Base-by-base conservation (phyloP, 169 alveolate genomes). In the Eimeria zaria region DNA sequence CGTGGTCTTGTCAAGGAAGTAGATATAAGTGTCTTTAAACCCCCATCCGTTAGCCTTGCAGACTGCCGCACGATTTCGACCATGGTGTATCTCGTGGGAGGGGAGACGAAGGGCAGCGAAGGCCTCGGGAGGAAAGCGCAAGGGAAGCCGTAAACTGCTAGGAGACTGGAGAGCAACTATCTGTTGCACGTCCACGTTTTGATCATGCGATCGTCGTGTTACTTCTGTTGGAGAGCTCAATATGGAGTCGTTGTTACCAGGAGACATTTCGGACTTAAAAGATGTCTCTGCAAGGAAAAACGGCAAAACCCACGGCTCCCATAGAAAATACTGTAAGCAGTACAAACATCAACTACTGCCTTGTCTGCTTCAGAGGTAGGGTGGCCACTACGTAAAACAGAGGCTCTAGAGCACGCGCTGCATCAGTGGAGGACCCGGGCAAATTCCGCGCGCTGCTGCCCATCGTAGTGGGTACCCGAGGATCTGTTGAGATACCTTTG, bases 21-120 rank as follows among this genome's bases (percentile, higher is more conserved):
- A 71, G 33, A 89, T 39, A 51, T 71, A 71, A 0, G 95, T 89
- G 41, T 90, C 95, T 69, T 71, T 74, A 33, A 90, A 90, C 24
- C 95, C 95, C 95, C 95, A 90, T 46, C 95, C 95, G 76, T 90
- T 90, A 20, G 94, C 67, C 53, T 87, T 87, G 83, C 94, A 87
- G 11, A 64, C 94, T 11, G 64, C 83, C n/a, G 81, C 84, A 83
- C 94, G 94, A 64, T 87, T 87, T 64, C 94, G 71, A 67, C 94
- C 94, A 69, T 87, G 83, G 83, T 60, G 94, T 51, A 87, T 62
- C 53, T 87, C 94, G 81, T 87, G 94, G 78, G 84, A 44, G 22
- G 94, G 94, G 27, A 87, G 81, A 44, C 83, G 80, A 41, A 87
- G 83, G 22, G 94, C 94, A 27, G 94, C 46, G 64, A 60, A 87